Conservation (phyloP, 208 protist genomes). For the Naegleria gruberi region DNA sequence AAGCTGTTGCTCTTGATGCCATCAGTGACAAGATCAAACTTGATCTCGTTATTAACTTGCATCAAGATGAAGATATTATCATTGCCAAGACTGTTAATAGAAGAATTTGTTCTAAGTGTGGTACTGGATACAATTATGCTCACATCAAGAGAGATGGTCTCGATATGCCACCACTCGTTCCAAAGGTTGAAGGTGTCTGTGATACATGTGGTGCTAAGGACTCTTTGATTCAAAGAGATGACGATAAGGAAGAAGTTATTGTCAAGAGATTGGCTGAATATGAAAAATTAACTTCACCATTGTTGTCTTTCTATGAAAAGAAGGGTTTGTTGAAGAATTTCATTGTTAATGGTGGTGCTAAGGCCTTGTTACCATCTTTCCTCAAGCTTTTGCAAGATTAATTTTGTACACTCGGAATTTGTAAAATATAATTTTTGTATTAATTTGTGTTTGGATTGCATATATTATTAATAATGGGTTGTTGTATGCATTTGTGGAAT, state of each 20-base stretch:
- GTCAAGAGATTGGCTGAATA: constrained; percentile 54
- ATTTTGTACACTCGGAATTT: neutral
- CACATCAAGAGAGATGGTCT: constrained; percentile 57
- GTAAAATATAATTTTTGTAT: too few species aligned
- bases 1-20: neutral
- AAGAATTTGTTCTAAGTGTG: constrained; percentile 58
- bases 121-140: constrained; percentile 60
- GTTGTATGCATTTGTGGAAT: too few species aligned
- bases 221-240: constrained; percentile 51
- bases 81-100: constrained; percentile 57
- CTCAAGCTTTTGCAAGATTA: constrained; percentile 47
- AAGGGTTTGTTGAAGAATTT: constrained; percentile 57
- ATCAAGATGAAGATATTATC: constrained; percentile 59
- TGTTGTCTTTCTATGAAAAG: constrained; percentile 55
- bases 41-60: constrained; percentile 64
- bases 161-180: constrained; percentile 62
- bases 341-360: constrained; percentile 53
- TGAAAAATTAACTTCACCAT: constrained; percentile 46
- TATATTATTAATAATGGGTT: too few species aligned
- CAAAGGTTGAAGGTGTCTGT: constrained; percentile 61
- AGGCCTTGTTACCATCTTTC: constrained; percentile 57
- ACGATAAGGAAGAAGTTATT: constrained; percentile 57
- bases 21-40: constrained; percentile 39
- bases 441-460: too few species aligned
- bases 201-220: constrained; percentile 60